Evolutionary conservation across 2,329 filamentous ascomycete species (phyloP).

Genomic region (Neonectria faginata): DNA sequence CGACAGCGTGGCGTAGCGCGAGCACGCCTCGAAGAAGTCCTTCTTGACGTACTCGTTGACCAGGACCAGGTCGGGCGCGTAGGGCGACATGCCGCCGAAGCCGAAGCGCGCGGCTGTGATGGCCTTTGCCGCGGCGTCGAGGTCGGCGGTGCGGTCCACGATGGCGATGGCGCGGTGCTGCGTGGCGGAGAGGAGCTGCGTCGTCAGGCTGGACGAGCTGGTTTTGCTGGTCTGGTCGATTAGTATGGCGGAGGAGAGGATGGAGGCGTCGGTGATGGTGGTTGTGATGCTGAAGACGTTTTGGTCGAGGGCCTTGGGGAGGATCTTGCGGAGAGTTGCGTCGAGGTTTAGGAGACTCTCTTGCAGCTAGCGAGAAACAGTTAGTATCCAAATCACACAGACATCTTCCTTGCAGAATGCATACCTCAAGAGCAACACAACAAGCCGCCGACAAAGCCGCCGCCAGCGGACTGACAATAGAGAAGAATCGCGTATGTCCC

Average conservation of each 20-base stretch:
- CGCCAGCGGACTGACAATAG: conserved; percentile 29
- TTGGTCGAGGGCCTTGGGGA: too few relatives aligned
- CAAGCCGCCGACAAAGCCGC: conserved; percentile 34
- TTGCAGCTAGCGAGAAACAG: conserved; percentile 17
- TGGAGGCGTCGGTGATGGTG: too few relatives aligned
- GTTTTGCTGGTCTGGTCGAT: too few relatives aligned
- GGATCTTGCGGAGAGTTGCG: too few relatives aligned
- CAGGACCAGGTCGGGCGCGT: conserved; percentile 36
- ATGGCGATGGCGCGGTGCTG: not conserved
- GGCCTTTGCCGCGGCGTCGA: too few relatives aligned
- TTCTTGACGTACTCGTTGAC: conserved; percentile 43
- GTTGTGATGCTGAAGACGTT: too few relatives aligned
- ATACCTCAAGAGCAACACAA: conserved; percentile 33
- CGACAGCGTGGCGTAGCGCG: too few relatives aligned
- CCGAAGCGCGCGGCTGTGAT: too few relatives aligned
- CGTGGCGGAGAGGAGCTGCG: conserved; percentile 1
- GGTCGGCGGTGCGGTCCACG: too few relatives aligned
- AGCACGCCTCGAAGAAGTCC: conserved; percentile 30
- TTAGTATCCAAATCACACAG: conserved; percentile 20
- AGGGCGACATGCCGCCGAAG: not conserved
- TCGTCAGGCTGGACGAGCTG: too few relatives aligned
- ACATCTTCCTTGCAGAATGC: fast-evolving
- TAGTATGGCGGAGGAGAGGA: too few relatives aligned
- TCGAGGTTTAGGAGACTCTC: conserved; percentile 26
- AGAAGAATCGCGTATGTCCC: conserved; percentile 37